Base-by-base conservation (phyloP, 2,329 filamentous ascomycete genomes). In the Grosmannia clavigera region DNA sequence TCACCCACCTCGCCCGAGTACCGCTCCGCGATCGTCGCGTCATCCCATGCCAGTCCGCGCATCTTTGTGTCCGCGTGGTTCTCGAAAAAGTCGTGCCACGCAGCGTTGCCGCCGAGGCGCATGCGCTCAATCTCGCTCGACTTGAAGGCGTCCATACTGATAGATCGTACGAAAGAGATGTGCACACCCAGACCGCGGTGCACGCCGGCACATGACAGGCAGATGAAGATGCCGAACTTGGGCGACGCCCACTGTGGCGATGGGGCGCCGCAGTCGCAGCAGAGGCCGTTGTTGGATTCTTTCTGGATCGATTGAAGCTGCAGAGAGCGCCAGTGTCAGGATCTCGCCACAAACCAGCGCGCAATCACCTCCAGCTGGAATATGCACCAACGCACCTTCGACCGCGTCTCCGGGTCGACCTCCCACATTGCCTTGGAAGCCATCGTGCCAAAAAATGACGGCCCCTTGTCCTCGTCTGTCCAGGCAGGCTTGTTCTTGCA, bases 111-210 rank as follows among this genome's bases (percentile, higher is more conserved):
- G 54, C 92, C 94, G 27, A 88, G 79, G 61, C 92, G 84, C 94
- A 99, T 97, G 66, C 92, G 87, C 74, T 90, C 86, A 68, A 97
- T 92, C 75, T 99, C 94, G 68, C 82, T 82, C 65, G 85, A 83
- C 74, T 99, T 99, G 79, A 99, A 97, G 61, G 91, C 91, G 76
- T 99, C 94, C 94, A 99, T 99, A 63, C 90, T 96, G 70, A 97
- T 94, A 69, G 88, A 94, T 62, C 94, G 88, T 65, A 99, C 92
- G 76, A 99, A 99, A 71, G 91, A 96, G 73, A 99, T 96, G 78
- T 99, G 94, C 43, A 99, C 94, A 63, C 94, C 94, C 35, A 99
- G 84, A 3, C 91, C 91, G 64, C 94, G 88, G 76, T 99, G 94
- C 58, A 94, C 89, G 67, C 94, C 94, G 40, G 92, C 92, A 78